These are phyloP conservation scores for Trichocladium antarcticum DNA, from an alignment of 495 filamentous ascomycete species.

Conservation along the genomic window DNA sequence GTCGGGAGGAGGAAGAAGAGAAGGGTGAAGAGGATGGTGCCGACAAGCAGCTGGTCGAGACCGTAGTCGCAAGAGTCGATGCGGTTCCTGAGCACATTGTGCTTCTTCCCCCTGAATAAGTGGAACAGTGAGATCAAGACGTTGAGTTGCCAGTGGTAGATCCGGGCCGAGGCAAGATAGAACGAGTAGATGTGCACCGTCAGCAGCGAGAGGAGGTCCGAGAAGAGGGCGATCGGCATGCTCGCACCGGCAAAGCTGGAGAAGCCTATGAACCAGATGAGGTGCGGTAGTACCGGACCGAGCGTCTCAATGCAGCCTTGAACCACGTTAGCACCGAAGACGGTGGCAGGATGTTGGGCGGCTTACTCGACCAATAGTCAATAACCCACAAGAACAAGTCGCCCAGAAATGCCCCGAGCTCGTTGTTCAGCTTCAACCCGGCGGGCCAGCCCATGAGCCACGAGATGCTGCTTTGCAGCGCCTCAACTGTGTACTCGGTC, in stretches of 20 bases:
- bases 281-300: slow-evolving; percentile 64
- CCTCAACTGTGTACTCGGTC: slow-evolving; percentile 74
- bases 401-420: slow-evolving; percentile 85
- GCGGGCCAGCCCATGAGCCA: slow-evolving; percentile 98
- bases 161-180: slow-evolving; percentile 90
- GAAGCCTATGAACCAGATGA: slow-evolving; percentile 90
- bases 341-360: slow-evolving; percentile 11
- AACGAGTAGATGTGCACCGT: slow-evolving; percentile 97
- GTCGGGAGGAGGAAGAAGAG: slow-evolving; percentile 93
- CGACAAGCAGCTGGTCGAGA: slow-evolving; percentile 90
- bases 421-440: slow-evolving; percentile 93
- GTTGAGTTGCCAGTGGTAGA: slow-evolving; percentile 96
- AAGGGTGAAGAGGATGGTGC: slow-evolving; percentile 92
- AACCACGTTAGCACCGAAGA: neutral
- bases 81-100: slow-evolving; percentile 91
- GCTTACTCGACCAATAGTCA: slow-evolving; percentile 81
- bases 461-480: slow-evolving; percentile 75
- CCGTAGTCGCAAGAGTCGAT: slow-evolving; percentile 99
- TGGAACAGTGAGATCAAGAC: slow-evolving; percentile 96
- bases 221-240: slow-evolving; percentile 94
- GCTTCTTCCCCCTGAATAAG: slow-evolving; percentile 93
- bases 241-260: slow-evolving; percentile 91
- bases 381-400: slow-evolving; percentile 97
- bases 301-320: slow-evolving; percentile 62
- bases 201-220: slow-evolving; percentile 81